A percentile compares a stretch with the other conserved stretches of the same genome.
These are phyloP conservation scores for Discostella stelligeroides DNA, from an alignment of 108 stramenopile species.

Conservation along the genomic window DNA sequence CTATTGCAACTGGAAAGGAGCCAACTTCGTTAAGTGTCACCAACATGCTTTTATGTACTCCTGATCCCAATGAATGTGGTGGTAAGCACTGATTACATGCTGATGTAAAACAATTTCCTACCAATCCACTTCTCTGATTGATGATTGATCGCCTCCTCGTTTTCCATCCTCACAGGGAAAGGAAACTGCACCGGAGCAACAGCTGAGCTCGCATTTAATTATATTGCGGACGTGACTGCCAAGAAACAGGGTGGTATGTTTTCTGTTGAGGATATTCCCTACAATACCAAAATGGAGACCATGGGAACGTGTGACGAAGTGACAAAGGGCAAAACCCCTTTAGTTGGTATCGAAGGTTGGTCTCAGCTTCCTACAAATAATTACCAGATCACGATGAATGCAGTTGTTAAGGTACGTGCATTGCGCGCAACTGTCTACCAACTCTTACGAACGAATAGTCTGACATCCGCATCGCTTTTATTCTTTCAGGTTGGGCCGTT, in stretches of 20 bases:
- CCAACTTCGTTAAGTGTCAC: conserved; percentile 61
- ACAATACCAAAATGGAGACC: background rate
- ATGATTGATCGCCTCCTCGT: no score
- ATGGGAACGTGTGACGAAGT: conserved; percentile 20
- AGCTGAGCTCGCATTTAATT: conserved; percentile 76
- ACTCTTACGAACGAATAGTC: background rate
- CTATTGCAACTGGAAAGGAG: conserved; percentile 67
- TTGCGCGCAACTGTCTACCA: background rate
- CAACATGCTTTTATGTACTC: conserved; percentile 78
- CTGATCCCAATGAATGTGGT: conserved; percentile 86
- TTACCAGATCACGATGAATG: conserved; percentile 78
- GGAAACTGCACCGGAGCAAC: conserved; percentile 77
- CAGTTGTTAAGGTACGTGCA: conserved; percentile 69
- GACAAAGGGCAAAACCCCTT: conserved; percentile 43
- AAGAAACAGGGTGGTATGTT: conserved; percentile 40
- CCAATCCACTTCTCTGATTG: background rate
- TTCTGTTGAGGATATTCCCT: conserved; percentile 27
- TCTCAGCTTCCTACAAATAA: conserved; percentile 71
- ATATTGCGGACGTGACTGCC: conserved; percentile 48
- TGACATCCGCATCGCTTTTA: background rate
- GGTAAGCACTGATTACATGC: conserved; percentile 38
- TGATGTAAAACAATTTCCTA: no score
- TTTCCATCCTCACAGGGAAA: background rate
- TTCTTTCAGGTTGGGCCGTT: conserved; percentile 55
- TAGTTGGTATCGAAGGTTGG: conserved; percentile 76